Evolutionary conservation across 805 yeast species (phyloP).

Genomic region (Candida ponderosae): DNA sequence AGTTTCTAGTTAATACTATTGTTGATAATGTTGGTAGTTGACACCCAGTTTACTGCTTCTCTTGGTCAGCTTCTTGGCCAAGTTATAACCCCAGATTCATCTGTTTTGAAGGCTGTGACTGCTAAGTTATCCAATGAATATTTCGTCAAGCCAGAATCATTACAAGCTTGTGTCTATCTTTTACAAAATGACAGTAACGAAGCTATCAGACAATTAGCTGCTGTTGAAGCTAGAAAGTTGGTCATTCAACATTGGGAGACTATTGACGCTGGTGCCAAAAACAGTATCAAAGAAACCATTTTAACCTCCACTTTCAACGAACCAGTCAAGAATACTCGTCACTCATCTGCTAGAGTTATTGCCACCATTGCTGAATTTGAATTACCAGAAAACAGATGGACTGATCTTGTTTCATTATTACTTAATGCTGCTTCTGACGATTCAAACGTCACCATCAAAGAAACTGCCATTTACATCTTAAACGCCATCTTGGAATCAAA

Average conservation of each 20-base stretch:
- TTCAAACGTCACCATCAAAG: conserved; percentile 50
- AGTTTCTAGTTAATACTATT: background rate
- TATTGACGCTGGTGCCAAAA: conserved; percentile 37
- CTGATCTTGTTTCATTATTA: conserved; percentile 63
- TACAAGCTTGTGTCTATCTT: conserved; percentile 79
- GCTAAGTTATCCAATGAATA: conserved; percentile 63
- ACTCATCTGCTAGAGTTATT: conserved; percentile 82
- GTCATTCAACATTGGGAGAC: conserved; percentile 61
- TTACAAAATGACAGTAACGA: conserved; percentile 62
- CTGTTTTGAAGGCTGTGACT: conserved; percentile 78
- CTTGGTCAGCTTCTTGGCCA: conserved; percentile 75
- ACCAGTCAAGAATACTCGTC: conserved; percentile 64
- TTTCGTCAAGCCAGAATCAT: conserved; percentile 60
- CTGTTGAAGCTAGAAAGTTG: conserved; percentile 90
- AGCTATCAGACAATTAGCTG: conserved; percentile 84
- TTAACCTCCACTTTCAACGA: conserved; percentile 62
- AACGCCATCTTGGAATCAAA: conserved; percentile 70
- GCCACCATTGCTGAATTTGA: conserved; percentile 80
- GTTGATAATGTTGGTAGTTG: conserved; percentile 35
- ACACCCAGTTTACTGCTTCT: conserved; percentile 57
- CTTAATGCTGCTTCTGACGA: conserved; percentile 55
- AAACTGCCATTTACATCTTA: conserved; percentile 76
- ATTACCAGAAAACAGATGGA: conserved; percentile 65
- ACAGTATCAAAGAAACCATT: conserved; percentile 58
- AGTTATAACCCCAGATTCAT: conserved; percentile 75